These are phyloP conservation scores for Sarcodon aspratus DNA, from an alignment of 768 basidiomycete genomes.

Conservation along the genomic window DNA sequence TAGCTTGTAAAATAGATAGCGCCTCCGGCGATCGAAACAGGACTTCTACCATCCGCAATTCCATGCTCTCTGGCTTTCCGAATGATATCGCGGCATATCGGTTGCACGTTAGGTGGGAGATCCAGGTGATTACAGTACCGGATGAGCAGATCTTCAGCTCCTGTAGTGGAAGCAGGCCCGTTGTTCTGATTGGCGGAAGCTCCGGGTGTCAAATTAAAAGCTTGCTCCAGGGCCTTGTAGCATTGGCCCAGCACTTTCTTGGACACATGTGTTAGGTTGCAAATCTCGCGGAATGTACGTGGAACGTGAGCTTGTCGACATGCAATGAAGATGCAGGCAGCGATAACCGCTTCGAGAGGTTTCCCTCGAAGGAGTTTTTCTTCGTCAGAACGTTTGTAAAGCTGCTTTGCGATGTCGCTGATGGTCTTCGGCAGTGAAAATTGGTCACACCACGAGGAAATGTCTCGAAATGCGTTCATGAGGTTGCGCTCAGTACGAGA, in stretches of 20 bases:
- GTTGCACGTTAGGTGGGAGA: slow-evolving; percentile 71
- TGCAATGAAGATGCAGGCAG: slow-evolving; percentile 96
- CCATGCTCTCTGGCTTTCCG: slow-evolving; percentile 70
- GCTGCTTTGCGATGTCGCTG: slow-evolving; percentile 91
- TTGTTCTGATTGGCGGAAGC: slow-evolving; percentile 37
- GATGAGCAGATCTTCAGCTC: slow-evolving; percentile 81
- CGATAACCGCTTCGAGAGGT: slow-evolving; percentile 85
- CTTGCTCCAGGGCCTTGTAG: slow-evolving; percentile 79
- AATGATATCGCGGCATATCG: slow-evolving; percentile 77
- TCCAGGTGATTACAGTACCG: slow-evolving; percentile 92
- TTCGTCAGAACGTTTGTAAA: slow-evolving; percentile 95
- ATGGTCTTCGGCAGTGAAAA: slow-evolving; percentile 92
- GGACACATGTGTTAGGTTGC: slow-evolving; percentile 84
- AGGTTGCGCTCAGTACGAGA: slow-evolving; percentile 80
- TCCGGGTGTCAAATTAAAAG: slow-evolving; percentile 81
- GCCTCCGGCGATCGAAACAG: slow-evolving; percentile 97
- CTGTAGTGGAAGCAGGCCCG: slow-evolving; percentile 34
- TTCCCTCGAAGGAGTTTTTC: slow-evolving; percentile 89
- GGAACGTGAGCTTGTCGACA: slow-evolving; percentile 94
- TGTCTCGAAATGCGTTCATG: slow-evolving; percentile 82
- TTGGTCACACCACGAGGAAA: slow-evolving; percentile 89
- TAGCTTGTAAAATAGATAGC: slow-evolving; percentile 91
- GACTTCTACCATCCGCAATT: slow-evolving; percentile 88
- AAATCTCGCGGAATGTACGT: slow-evolving; percentile 92
- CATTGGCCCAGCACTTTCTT: slow-evolving; percentile 95